Conservation (phyloP, 1,284 basidiomycete genomes). For the Malassezia arunalokei region DNA sequence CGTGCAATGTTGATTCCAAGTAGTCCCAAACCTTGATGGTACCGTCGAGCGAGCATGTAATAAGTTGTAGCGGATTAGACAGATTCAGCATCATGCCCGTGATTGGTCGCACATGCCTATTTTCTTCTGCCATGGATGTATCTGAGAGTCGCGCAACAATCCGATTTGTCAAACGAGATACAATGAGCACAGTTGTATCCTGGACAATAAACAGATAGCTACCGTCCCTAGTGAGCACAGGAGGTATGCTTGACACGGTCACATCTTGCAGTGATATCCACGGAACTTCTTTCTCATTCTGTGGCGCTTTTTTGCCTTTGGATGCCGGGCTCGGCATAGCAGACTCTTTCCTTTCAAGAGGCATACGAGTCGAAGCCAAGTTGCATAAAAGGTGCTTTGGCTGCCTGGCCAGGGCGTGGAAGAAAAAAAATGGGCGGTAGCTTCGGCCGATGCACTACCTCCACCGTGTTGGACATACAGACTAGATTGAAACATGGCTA, state of each 20-base stretch:
- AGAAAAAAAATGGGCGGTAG: constrained; percentile 11
- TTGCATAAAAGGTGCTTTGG: not conserved
- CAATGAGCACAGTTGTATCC: constrained; percentile 30
- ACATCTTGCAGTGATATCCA: constrained; percentile 16
- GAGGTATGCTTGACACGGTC: constrained; percentile 4
- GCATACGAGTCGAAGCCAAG: not conserved
- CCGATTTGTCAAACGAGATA: constrained; percentile 33
- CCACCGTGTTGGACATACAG: not conserved
- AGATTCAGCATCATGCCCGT: constrained; percentile 70
- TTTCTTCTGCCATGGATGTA: not conserved
- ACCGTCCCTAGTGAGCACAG: constrained; percentile 17
- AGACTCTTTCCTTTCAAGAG: constrained; percentile 8
- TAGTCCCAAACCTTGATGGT: constrained; percentile 84
- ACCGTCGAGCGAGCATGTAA: constrained; percentile 74
- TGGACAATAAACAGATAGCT: constrained; percentile 37
- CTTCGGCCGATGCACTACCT: constrained; percentile 13
- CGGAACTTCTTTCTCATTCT: not conserved
- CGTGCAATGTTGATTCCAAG: constrained; percentile 67
- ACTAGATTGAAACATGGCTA: too few relatives aligned
- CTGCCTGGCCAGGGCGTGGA: constrained; percentile 5
- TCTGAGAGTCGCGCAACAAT: constrained; percentile 38
- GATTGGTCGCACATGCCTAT: constrained; percentile 27
- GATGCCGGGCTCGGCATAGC: not conserved
- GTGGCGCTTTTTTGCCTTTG: not conserved
- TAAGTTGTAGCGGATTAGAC: constrained; percentile 73